Conservation (phyloP, 169 alveolate genomes). For the Eimeria sp. region DNA sequence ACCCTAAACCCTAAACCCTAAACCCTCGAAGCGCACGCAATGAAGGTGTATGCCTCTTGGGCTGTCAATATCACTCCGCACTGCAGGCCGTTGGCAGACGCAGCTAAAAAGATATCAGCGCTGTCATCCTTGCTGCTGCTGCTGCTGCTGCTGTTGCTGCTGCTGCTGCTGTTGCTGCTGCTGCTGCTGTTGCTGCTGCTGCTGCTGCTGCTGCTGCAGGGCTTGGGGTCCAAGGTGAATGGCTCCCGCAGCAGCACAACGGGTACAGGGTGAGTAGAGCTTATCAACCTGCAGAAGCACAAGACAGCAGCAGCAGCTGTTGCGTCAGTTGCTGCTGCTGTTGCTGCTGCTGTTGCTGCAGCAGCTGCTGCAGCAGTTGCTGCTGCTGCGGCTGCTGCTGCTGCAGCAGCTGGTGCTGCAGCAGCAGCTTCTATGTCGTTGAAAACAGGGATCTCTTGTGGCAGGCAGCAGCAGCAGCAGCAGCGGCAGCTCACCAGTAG, state of each 20-base stretch:
- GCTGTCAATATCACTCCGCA: conserved; percentile 14
- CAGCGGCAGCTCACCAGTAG: conserved; percentile 43
- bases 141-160: conserved; percentile 56
- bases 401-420: neutral
- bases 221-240: too few relatives aligned
- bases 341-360: neutral
- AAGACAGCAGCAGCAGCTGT: neutral
- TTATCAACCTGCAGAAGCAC: conserved; percentile 16
- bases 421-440: neutral
- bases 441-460: too few relatives aligned
- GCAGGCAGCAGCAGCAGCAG: neutral
- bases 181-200: too few relatives aligned
- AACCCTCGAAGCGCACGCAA: neutral
- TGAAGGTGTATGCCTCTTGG: neutral
- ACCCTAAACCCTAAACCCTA: conserved; percentile 40
- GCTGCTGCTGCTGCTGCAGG: too few relatives aligned
- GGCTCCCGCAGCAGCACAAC: conserved; percentile 49
- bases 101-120: neutral
- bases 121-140: neutral
- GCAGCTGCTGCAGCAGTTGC: conserved; percentile 2
- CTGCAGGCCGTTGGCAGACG: conserved; percentile 33
- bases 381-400: conserved; percentile 31
- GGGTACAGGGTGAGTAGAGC: conserved; percentile 26
- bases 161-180: conserved; percentile 45
- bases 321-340: neutral